A percentile compares a stretch with the other conserved stretches of the same genome.
These are phyloP conservation scores for Zelopaecilomyces penicillatus DNA, from an alignment of 2,329 filamentous ascomycete species.

Conservation along the genomic window DNA sequence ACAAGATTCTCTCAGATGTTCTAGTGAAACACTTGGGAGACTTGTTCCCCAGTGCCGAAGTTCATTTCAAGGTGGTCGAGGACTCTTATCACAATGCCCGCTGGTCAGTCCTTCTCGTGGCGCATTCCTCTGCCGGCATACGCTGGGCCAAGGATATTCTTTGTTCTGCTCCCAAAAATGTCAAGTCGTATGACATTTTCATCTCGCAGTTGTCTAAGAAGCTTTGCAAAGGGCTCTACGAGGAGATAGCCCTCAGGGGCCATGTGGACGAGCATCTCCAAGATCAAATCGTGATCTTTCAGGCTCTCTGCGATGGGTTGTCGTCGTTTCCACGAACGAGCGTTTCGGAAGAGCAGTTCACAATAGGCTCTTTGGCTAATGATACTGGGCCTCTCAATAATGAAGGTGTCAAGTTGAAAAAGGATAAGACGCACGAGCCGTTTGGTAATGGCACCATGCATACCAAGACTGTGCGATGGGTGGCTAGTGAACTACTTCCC, in stretches of 20 bases:
- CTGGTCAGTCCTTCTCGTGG: slow-evolving; percentile 50
- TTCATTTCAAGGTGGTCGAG: slow-evolving; percentile 38
- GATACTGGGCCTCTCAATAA: slow-evolving; percentile 22
- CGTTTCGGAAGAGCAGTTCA: neutral
- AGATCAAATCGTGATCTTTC: slow-evolving; percentile 54
- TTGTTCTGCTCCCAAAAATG: slow-evolving; percentile 33
- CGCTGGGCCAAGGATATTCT: slow-evolving; percentile 43
- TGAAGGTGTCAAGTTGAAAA: slow-evolving; percentile 21
- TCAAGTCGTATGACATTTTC: slow-evolving; percentile 18
- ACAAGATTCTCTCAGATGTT: slow-evolving; percentile 29
- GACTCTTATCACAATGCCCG: slow-evolving; percentile 43
- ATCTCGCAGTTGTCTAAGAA: slow-evolving; percentile 34
- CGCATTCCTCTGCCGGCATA: slow-evolving; percentile 35
- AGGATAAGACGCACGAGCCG: slow-evolving; percentile 38
- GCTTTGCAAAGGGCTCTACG: slow-evolving; percentile 37
- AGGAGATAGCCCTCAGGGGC: slow-evolving; percentile 36
- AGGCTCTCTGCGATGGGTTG: slow-evolving; percentile 45
- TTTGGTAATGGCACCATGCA: slow-evolving; percentile 51
- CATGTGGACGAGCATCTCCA: slow-evolving; percentile 50
- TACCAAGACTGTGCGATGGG: slow-evolving; percentile 53
- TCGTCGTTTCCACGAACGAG: slow-evolving; percentile 36
- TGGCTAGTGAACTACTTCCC: slow-evolving; percentile 43
- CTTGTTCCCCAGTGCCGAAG: slow-evolving; percentile 35
- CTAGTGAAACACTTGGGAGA: slow-evolving; percentile 31
- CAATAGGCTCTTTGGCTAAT: slow-evolving; percentile 16